phyloP scores from a whole-genome alignment of 148 eudicot species.

The Hydrangea macrophylla region DNA sequence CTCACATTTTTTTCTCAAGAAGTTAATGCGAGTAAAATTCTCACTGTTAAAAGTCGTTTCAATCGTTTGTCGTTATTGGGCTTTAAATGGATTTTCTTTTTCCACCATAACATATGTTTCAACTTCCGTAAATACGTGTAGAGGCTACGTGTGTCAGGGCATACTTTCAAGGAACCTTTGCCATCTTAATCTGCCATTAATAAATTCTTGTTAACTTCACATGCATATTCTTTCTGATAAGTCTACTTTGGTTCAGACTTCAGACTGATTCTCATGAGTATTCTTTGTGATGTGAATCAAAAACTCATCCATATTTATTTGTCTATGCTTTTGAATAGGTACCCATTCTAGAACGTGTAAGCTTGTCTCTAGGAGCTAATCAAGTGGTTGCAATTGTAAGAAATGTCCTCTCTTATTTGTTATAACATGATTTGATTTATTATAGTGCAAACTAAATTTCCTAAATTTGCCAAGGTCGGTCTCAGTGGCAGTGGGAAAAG shows the following conservation, averaged over 20 bases:
- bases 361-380: conserved; percentile 39
- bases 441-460: not conserved
- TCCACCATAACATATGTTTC: not conserved
- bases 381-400: conserved; percentile 63
- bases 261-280: not conserved
- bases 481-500: conserved; percentile 62
- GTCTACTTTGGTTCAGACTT: not conserved
- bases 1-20: not conserved
- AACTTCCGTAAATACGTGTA: not conserved
- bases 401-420: conserved; percentile 6
- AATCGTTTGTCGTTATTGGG: not conserved
- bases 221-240: not conserved
- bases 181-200: not conserved
- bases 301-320: conserved; percentile 8
- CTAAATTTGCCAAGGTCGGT: conserved; percentile 36
- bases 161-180: not conserved
- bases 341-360: conserved; percentile 45
- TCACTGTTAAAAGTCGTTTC: not conserved
- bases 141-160: not conserved
- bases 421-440: not conserved
- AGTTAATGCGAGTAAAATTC: not conserved
- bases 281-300: not conserved
- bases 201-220: not conserved
- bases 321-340: conserved; percentile 38
- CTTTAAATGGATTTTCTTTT: not conserved